These are phyloP conservation scores for Trichomonascaceae sp. DNA, from an alignment of 1,139 yeast genomes.

Conservation along the genomic window DNA sequence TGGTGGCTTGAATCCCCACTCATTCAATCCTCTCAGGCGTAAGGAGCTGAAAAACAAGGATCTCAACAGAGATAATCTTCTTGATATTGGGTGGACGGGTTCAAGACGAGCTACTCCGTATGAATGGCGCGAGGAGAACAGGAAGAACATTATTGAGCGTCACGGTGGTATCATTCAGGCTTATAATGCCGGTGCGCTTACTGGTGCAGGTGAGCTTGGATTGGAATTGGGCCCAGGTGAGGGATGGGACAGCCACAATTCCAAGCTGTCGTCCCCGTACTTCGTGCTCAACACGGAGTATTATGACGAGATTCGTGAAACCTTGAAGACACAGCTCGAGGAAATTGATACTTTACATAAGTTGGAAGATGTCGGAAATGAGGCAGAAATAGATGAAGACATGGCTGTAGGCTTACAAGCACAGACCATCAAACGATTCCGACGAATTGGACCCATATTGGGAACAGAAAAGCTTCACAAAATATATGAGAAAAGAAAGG, in stretches of 20 bases:
- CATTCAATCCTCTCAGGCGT: conserved; percentile 41
- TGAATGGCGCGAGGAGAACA: conserved; percentile 67
- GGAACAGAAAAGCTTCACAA: conserved; percentile 25
- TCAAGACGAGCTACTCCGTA: conserved; percentile 65
- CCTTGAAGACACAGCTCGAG: conserved; percentile 19
- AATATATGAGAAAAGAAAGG: conserved; percentile 23
- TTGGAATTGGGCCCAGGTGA: conserved; percentile 64
- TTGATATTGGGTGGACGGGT: conserved; percentile 87
- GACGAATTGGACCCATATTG: conserved; percentile 28
- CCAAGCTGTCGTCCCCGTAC: not conserved
- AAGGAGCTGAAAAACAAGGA: conserved; percentile 27
- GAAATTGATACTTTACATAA: conserved; percentile 12
- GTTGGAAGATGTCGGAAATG: conserved; percentile 3
- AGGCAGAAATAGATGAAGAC: conserved; percentile 9
- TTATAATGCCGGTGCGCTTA: conserved; percentile 64
- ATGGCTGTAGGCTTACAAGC: conserved; percentile 3
- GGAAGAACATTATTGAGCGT: conserved; percentile 56
- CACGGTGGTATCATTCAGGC: conserved; percentile 79
- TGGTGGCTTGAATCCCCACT: conserved; percentile 74
- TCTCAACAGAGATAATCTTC: conserved; percentile 49
- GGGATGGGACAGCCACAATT: conserved; percentile 46
- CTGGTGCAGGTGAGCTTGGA: conserved; percentile 53
- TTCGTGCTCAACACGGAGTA: conserved; percentile 26
- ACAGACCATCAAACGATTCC: conserved; percentile 20
- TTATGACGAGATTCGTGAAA: conserved; percentile 21